phyloP scores from a whole-genome alignment of 139 green algal species.

The Tetradesmus lagerheimii region DNA sequence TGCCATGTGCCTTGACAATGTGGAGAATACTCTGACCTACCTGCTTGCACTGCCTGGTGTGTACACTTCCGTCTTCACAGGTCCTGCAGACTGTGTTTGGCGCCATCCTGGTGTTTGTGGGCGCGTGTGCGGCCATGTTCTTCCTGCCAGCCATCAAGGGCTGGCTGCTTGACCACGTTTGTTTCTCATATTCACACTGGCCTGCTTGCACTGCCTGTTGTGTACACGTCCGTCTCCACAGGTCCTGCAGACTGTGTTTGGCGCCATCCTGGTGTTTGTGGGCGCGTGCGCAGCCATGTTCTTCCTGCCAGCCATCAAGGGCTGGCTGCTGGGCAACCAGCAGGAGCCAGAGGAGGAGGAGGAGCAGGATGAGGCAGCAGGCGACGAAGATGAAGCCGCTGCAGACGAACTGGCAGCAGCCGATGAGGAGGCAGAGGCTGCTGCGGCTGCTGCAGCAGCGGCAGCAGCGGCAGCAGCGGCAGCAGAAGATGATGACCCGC shows the following conservation, averaged over 20 bases:
- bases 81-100: no score
- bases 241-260: background rate
- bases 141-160: no score
- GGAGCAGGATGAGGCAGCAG: constrained; percentile 1
- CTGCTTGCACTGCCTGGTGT: no score
- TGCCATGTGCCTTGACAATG: no score
- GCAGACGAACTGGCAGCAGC: background rate
- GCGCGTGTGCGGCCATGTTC: no score
- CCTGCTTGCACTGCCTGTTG: no score
- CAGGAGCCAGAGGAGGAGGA: background rate
- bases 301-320: constrained; percentile 1
- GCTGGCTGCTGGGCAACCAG: background rate
- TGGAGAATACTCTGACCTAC: no score
- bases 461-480: background rate
- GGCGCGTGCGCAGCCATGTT: background rate
- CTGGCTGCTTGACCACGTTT: no score
- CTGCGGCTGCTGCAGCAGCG: background rate
- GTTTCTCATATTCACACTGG: no score
- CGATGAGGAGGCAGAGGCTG: background rate
- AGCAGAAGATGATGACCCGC: background rate
- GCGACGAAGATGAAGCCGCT: background rate
- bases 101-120: no score
- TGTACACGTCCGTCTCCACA: background rate
- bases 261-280: background rate
- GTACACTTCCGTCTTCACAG: no score